Conservation (phyloP, 306 rosid genomes). For the Sphenostylis stenocarpa region DNA sequence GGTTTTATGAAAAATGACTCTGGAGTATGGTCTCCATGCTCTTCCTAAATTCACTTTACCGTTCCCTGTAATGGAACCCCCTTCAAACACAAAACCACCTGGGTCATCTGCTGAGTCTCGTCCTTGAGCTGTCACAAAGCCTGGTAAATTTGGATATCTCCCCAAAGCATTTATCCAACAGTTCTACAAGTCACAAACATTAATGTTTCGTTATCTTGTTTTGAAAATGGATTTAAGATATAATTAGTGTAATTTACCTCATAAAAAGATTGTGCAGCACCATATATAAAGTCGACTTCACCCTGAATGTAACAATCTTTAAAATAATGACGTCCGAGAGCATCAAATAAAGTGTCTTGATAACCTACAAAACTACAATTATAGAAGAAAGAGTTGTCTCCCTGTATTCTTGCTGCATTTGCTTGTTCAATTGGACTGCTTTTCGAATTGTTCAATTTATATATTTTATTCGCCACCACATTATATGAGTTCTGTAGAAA, state of each 20-base stretch:
- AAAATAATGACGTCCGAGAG: slow-evolving; percentile 18
- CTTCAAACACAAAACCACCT: slow-evolving; percentile 46
- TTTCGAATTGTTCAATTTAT: background rate
- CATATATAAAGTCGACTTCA: slow-evolving; percentile 45
- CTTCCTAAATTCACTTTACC: slow-evolving; percentile 41
- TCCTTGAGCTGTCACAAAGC: slow-evolving; percentile 47
- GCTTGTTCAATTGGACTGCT: background rate
- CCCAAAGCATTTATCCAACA: slow-evolving; percentile 25
- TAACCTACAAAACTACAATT: slow-evolving; percentile 4
- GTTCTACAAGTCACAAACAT: slow-evolving; percentile 22
- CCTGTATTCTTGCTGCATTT: background rate
- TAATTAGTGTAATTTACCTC: slow-evolving; percentile 4
- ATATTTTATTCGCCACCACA: too few relatives aligned
- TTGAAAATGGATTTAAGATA: background rate
- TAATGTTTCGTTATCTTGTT: background rate
- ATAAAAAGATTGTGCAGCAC: slow-evolving; percentile 38
- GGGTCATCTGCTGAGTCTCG: background rate
- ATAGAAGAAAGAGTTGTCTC: background rate
- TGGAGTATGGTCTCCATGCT: background rate
- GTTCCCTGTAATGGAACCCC: slow-evolving; percentile 3
- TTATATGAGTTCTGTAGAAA: too few relatives aligned
- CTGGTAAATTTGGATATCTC: background rate
- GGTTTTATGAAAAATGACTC: background rate
- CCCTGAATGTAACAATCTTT: slow-evolving; percentile 34
- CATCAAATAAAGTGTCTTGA: slow-evolving; percentile 49